A percentile compares a stretch with the other conserved stretches of the same genome.
Conservation (phyloP, 169 alveolate genomes). For the Plasmodium reichenowi region DNA sequence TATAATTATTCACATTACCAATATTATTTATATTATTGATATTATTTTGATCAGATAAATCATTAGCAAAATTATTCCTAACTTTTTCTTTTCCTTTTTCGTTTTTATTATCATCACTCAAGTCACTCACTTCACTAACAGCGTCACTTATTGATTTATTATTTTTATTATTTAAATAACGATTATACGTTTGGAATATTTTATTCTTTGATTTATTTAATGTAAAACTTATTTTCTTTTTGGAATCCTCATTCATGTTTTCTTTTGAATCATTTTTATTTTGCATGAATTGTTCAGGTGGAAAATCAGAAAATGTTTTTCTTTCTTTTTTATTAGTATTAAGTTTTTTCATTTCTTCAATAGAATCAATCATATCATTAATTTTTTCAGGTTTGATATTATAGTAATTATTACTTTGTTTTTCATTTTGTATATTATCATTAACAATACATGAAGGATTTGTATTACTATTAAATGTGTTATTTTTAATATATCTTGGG, state of each 20-base stretch:
- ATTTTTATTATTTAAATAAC: constrained; percentile 2
- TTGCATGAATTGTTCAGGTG: background rate
- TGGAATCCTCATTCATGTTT: constrained; percentile 36
- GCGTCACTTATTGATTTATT: constrained; percentile 25
- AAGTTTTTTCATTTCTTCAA: constrained; percentile 69
- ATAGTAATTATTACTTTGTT: constrained; percentile 5
- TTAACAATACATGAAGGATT: background rate
- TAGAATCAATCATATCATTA: constrained; percentile 66
- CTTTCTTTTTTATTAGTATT: constrained; percentile 48
- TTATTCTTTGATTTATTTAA: constrained; percentile 57
- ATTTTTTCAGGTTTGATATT: constrained; percentile 55
- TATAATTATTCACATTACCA: background rate
- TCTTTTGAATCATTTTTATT: background rate
- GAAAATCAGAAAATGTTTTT: constrained; percentile 9
- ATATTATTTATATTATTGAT: background rate
- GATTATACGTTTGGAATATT: constrained; percentile 38
- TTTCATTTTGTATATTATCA: background rate
- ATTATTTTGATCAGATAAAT: background rate
- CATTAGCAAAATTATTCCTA: background rate
- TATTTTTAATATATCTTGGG: background rate
- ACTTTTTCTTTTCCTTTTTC: background rate
- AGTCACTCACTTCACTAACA: constrained; percentile 16
- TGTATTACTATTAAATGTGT: background rate
- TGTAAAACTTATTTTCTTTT: constrained; percentile 62
- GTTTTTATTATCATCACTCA: constrained; percentile 25